Evolutionary conservation across 31 red algal species (phyloP).

Genomic region (Odonthalia washingtoniensis): DNA sequence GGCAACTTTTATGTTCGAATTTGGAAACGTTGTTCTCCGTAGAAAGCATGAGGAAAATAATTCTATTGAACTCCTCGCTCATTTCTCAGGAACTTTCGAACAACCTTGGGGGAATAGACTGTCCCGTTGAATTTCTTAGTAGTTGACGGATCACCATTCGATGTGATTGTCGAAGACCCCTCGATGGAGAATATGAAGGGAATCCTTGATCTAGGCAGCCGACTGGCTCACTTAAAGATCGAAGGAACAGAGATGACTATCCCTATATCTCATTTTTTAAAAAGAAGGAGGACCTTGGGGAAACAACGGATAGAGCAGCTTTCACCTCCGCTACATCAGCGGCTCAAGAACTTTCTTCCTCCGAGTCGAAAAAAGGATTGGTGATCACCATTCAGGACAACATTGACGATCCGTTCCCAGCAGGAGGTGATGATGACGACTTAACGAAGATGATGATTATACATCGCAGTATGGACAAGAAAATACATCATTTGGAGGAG

Average conservation of each 20-base stretch:
- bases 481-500: not conserved
- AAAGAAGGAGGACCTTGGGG: not conserved
- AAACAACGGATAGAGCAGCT: not conserved
- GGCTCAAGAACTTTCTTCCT: not conserved
- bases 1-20: too few relatives aligned
- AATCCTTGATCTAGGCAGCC: not conserved
- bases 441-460: not conserved
- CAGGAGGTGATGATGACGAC: not conserved
- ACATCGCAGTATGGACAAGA: not conserved
- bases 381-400: not conserved
- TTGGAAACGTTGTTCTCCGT: too few relatives aligned
- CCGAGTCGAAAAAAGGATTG: not conserved
- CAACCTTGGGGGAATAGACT: not conserved
- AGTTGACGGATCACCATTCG: constrained; percentile 3
- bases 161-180: not conserved
- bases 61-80: too few relatives aligned
- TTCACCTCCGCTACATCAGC: not conserved
- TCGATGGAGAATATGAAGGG: constrained; percentile 9
- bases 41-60: too few relatives aligned
- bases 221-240: not conserved
- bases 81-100: not conserved
- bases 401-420: not conserved
- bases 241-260: not conserved
- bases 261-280: not conserved
- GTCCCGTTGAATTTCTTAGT: constrained; percentile 2